A percentile compares a stretch with the other conserved stretches of the same genome.
Conservation (phyloP, 2,329 filamentous ascomycete species). For the Capronia americana region DNA sequence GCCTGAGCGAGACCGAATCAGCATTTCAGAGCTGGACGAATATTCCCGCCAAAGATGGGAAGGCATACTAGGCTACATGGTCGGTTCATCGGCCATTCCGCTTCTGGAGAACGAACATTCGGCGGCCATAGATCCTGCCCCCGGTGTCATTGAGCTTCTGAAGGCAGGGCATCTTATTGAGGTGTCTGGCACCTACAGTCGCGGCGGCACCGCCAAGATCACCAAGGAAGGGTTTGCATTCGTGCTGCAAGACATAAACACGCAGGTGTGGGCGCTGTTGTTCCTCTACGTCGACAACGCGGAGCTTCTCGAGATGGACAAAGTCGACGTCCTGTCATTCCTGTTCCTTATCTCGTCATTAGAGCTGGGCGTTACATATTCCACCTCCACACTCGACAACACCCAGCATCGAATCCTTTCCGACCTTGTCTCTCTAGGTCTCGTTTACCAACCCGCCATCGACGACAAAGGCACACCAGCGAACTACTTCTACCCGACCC, state of each 20-base stretch:
- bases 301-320: conserved; percentile 76
- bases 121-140: conserved; percentile 60
- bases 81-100: conserved; percentile 56
- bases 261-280: conserved; percentile 94
- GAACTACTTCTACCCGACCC: conserved; percentile 79
- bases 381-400: conserved; percentile 79
- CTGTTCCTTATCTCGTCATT: conserved; percentile 94
- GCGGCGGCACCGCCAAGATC: conserved; percentile 68
- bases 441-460: conserved; percentile 69
- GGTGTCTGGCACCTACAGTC: conserved; percentile 43
- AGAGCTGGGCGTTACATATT: conserved; percentile 89
- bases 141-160: conserved; percentile 83
- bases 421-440: conserved; percentile 87
- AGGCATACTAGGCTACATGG: conserved; percentile 92
- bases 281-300: conserved; percentile 91
- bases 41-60: conserved; percentile 94
- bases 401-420: conserved; percentile 88
- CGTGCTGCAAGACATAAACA: conserved; percentile 90
- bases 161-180: conserved; percentile 82
- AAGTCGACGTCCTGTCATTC: conserved; percentile 93
- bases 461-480: conserved; percentile 44
- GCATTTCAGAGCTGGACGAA: conserved; percentile 76
- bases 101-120: conserved; percentile 26
- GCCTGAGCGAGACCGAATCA: conserved; percentile 67
- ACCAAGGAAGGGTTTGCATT: conserved; percentile 95